These are phyloP conservation scores for Neolentinus lepideus DNA, from an alignment of 1,284 basidiomycete species.

Conservation along the genomic window DNA sequence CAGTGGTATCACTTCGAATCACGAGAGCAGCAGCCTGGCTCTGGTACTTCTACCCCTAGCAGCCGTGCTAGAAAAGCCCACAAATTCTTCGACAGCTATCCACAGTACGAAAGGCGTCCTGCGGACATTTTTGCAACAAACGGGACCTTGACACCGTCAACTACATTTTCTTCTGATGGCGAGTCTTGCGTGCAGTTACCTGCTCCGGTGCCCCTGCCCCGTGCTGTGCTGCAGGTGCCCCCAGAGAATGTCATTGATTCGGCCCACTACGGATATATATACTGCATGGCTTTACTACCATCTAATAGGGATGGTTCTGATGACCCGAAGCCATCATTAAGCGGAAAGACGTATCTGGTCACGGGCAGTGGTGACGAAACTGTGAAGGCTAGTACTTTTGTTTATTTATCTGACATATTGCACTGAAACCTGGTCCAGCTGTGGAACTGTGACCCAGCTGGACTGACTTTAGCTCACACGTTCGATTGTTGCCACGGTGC, in stretches of 20 bases:
- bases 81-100: slow-evolving; percentile 81
- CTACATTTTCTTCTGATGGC: background rate
- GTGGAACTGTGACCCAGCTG: slow-evolving; percentile 58
- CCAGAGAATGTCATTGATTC: slow-evolving; percentile 71
- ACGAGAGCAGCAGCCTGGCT: slow-evolving; percentile 17
- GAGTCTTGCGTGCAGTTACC: slow-evolving; percentile 8
- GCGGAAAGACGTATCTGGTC: slow-evolving; percentile 49
- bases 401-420: background rate
- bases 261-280: slow-evolving; percentile 93
- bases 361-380: slow-evolving; percentile 88
- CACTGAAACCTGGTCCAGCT: slow-evolving; percentile 32
- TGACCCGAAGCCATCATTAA: slow-evolving; percentile 17
- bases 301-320: slow-evolving; percentile 29
- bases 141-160: slow-evolving; percentile 8
- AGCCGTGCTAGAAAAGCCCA: slow-evolving; percentile 46
- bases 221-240: slow-evolving; percentile 45
- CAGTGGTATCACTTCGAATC: slow-evolving; percentile 71
- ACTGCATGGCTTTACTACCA: slow-evolving; percentile 69
- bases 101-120: slow-evolving; percentile 56
- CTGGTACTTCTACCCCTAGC: slow-evolving; percentile 40
- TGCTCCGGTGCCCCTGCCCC: slow-evolving; percentile 23
- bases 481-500: slow-evolving; percentile 63
- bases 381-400: slow-evolving; percentile 54
- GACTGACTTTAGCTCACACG: slow-evolving; percentile 45
- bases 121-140: slow-evolving; percentile 61